A percentile compares a stretch with the other conserved stretches of the same genome.
These are phyloP conservation scores for Fusarium domesticum DNA, from an alignment of 2,329 filamentous ascomycete genomes.

Conservation along the genomic window DNA sequence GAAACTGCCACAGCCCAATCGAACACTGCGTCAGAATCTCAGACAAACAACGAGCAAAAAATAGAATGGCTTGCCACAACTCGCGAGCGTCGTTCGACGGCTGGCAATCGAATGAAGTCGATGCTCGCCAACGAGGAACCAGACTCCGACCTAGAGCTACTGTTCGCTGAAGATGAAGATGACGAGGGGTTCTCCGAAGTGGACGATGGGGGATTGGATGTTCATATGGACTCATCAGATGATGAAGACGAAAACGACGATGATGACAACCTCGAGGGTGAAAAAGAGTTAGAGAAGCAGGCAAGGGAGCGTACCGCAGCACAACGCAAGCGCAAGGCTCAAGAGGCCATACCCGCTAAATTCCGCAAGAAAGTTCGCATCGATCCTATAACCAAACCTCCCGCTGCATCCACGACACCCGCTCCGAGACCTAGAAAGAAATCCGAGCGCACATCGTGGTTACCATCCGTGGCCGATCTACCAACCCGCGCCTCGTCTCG, in stretches of 20 bases:
- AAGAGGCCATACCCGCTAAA: slow-evolving; percentile 67
- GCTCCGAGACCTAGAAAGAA: slow-evolving; percentile 56
- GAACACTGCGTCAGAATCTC: slow-evolving; percentile 36
- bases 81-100: slow-evolving; percentile 73
- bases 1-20: slow-evolving; percentile 28
- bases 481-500: slow-evolving; percentile 58
- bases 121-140: slow-evolving; percentile 73
- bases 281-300: slow-evolving; percentile 78
- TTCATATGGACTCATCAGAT: slow-evolving; percentile 81
- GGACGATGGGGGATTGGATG: slow-evolving; percentile 67
- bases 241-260: slow-evolving; percentile 74
- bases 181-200: slow-evolving; percentile 69
- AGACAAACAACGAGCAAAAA: slow-evolving; percentile 34
- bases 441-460: slow-evolving; percentile 57
- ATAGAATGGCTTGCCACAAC: slow-evolving; percentile 71
- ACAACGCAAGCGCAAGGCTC: slow-evolving; percentile 76
- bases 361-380: slow-evolving; percentile 77
- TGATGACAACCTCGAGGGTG: slow-evolving; percentile 74
- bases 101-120: slow-evolving; percentile 78
- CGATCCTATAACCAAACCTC: slow-evolving; percentile 46
- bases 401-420: slow-evolving; percentile 38
- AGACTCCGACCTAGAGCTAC: slow-evolving; percentile 65
- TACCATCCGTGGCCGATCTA: slow-evolving; percentile 52
- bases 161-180: slow-evolving; percentile 72
- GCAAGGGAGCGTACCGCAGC: slow-evolving; percentile 65